Base-by-base conservation (phyloP, 169 alveolate genomes). In the Theileria orientalis region DNA sequence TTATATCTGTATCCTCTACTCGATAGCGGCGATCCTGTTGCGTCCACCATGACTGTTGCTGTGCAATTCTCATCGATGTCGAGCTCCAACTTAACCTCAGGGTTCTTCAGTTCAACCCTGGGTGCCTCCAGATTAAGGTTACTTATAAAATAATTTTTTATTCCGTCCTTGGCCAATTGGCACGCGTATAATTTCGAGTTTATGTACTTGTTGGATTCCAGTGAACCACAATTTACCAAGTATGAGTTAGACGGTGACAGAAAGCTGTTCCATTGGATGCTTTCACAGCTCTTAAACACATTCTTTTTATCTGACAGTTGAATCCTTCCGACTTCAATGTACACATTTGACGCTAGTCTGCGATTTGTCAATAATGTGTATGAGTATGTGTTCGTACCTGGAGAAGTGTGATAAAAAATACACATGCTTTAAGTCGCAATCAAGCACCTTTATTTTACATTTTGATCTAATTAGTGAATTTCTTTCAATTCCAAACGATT, bases 141-240 rank as follows among this genome's bases (percentile, higher is more conserved):
- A n/a, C 56, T 46, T 8, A 61, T 54, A 51, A 69, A 79, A 35
- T 70, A 41, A 42, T 79, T 69, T 33, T 30, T 40, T 21, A 79
- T 71, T 61, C 83, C 76, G 47, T 79, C 87, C 83, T 79, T 79
- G 33, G 69, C 73, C 54, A 79, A 27, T 57, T 70, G 83, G 25
- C 82, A 79, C 14, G 76, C 76, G 63, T 79, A 79, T 21, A 33
- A 32, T 44, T 40, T 37, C 11, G 78, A 46, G 51, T 79, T 47
- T 5, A 79, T 32, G 56, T 57, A 49, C 7, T 46, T 7, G 23
- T 32, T 62, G 19, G 37, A 13, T 3, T 16, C 71, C 0, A 27
- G 35, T 8, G 62, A 13, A 7, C 19, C 33, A 19, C 76, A 40
- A 14, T 62, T 59, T 35, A 79, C 66, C 42, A 46, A 30, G 64